These are phyloP conservation scores for Ceratocystis lukuohia DNA, from an alignment of 2,329 filamentous ascomycete genomes.

Conservation along the genomic window DNA sequence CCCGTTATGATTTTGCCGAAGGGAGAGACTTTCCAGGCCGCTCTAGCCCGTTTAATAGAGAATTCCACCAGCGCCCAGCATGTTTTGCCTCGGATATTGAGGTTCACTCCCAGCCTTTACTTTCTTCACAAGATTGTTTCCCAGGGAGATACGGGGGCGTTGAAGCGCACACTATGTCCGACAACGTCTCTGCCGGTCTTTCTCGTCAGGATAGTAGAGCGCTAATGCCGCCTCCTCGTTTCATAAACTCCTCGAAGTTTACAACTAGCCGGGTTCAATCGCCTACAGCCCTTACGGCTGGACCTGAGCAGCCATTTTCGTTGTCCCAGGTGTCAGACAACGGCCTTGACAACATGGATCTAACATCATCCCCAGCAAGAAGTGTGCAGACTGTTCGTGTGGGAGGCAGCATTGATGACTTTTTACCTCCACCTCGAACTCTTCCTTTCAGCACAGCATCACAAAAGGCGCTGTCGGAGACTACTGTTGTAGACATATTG, in stretches of 20 bases:
- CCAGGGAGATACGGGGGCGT: not conserved
- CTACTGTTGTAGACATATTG: not conserved
- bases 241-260: not conserved
- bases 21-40: not conserved
- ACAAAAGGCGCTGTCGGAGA: not conserved
- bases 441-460: conserved; percentile 13
- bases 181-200: not conserved
- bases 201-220: not conserved
- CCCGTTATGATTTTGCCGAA: not conserved
- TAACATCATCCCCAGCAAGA: not conserved
- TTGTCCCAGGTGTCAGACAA: not conserved
- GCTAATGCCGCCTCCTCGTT: conserved; percentile 1
- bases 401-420: conserved; percentile 8
- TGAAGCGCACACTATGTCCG: not conserved
- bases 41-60: not conserved
- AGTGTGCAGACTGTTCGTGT: not conserved
- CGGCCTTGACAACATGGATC: not conserved
- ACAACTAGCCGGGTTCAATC: not conserved
- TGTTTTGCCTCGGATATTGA: not conserved
- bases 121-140: not conserved
- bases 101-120: not conserved
- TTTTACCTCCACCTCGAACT: conserved; percentile 16
- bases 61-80: not conserved
- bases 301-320: not conserved
- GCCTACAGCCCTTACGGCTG: not conserved